Conservation (phyloP, 495 filamentous ascomycete species). For the Tuber calosporum region DNA sequence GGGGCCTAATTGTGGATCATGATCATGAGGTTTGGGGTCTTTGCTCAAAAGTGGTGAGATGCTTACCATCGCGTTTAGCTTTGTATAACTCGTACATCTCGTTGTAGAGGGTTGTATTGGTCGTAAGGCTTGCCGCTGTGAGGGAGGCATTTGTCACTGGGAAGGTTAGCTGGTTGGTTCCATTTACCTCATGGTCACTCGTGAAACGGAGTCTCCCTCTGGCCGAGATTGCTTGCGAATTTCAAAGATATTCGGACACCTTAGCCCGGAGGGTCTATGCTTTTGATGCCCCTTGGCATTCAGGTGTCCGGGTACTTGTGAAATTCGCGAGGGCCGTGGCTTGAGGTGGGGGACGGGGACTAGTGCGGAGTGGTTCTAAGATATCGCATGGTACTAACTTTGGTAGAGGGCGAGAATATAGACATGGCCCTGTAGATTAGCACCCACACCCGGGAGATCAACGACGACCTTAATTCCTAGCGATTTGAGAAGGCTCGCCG, state of each 20-base stretch:
- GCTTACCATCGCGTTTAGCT: constrained; percentile 15
- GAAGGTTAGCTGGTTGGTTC: neutral
- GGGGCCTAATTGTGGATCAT: neutral
- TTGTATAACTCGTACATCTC: constrained; percentile 46
- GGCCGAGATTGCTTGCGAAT: neutral
- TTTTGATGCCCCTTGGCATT: too few relatives aligned
- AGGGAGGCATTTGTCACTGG: constrained; percentile 28
- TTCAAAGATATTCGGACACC: too few relatives aligned
- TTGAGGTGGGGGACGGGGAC: neutral
- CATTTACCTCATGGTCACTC: neutral
- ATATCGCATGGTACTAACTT: neutral
- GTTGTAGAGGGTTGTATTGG: constrained; percentile 44
- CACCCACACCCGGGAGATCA: constrained; percentile 50
- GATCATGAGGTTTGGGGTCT: neutral
- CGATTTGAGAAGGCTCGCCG: constrained; percentile 42
- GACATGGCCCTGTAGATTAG: constrained; percentile 49
- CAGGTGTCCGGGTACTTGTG: too few relatives aligned
- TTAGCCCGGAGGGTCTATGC: too few relatives aligned
- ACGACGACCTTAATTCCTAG: constrained; percentile 45
- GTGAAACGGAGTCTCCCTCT: neutral
- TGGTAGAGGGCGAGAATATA: neutral
- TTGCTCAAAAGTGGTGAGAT: neutral
- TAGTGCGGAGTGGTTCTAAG: neutral
- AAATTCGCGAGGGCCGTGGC: neutral
- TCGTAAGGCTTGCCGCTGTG: constrained; percentile 1